Base-by-base conservation (phyloP, 2,329 filamentous ascomycete species). In the Trichoderma lentiforme region DNA sequence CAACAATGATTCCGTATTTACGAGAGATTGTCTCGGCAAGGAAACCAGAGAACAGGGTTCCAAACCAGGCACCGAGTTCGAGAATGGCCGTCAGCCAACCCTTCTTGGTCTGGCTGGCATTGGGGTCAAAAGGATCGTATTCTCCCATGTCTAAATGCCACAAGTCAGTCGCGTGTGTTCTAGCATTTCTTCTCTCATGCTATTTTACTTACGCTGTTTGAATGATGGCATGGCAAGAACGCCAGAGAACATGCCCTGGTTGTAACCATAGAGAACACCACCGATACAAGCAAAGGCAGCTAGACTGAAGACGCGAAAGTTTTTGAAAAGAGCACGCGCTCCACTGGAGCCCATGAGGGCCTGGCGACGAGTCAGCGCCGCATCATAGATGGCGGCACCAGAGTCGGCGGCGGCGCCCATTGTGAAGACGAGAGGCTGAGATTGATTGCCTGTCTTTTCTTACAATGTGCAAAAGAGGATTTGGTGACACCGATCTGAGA, bases 41-140 rank as follows among this genome's bases (percentile, higher is more conserved):
- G 76, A 91, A 91, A 1, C 92, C 90, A 3, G 89, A 92, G 53
- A 91, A 84, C 3, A 95, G 80, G 0, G 90, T 88, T 47, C 92
- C 92, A n/a, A 93, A 78, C 92, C 92, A 94, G 57, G 92, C 92
- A 67, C 92, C 92, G 2, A 94, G 86, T 78, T 94, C 91, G 30
- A 94, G 87, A 74, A 93, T 93, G 2, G 91, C 85, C 1, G 87
- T 89, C 6, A 90, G 78, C 87, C 87, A 89, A 18, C 87, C 88
- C 76, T 89, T 89, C 74, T 86, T 85, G 6, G 86, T 86, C 76
- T 85, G 83, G 72, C 86, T 80, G n/a, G 82, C 82, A 18, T 78
- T 81, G 43, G 80, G 76, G 73, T 84, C 81, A 57, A 84, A 75
- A 3, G 83, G 83, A 72, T 84, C 83, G 74, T 88, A 88, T 39